These are phyloP conservation scores for Chionographis japonica DNA, from an alignment of 106 monocot species.

Conservation along the genomic window DNA sequence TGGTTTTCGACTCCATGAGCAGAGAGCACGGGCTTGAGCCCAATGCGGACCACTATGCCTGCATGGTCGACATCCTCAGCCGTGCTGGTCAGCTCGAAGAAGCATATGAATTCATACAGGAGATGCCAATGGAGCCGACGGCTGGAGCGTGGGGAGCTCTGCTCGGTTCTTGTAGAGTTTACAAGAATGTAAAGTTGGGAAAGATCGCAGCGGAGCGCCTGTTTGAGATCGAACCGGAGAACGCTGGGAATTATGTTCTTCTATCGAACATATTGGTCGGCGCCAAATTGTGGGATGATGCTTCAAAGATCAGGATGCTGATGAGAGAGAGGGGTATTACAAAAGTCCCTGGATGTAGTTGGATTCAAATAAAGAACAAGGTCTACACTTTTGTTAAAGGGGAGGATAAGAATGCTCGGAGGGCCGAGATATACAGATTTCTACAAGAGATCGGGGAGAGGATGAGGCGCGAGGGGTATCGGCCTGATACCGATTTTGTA, in stretches of 20 bases:
- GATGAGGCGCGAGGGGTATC: slow-evolving; percentile 49
- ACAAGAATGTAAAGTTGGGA: slow-evolving; percentile 54
- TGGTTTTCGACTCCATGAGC: slow-evolving; percentile 47
- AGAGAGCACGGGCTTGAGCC: slow-evolving; percentile 34
- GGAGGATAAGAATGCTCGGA: slow-evolving; percentile 23
- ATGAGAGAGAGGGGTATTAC: slow-evolving; percentile 56
- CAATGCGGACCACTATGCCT: slow-evolving; percentile 63
- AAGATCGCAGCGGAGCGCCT: slow-evolving; percentile 39
- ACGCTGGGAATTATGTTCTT: slow-evolving; percentile 55
- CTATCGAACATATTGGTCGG: slow-evolving; percentile 44
- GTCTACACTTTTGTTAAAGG: slow-evolving; percentile 60
- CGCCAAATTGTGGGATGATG: slow-evolving; percentile 47
- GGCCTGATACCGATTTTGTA: slow-evolving; percentile 35
- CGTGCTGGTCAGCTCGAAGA: slow-evolving; percentile 47
- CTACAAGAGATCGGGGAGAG: slow-evolving; percentile 30
- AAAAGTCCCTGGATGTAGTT: slow-evolving; percentile 64
- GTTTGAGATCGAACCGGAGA: slow-evolving; percentile 60
- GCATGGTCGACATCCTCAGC: slow-evolving; percentile 61
- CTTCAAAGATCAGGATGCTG: slow-evolving; percentile 39
- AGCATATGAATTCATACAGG: slow-evolving; percentile 52
- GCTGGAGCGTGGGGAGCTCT: slow-evolving; percentile 60
- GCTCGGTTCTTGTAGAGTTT: slow-evolving; percentile 46
- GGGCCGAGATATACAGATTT: slow-evolving; percentile 38
- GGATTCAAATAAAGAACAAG: slow-evolving; percentile 53
- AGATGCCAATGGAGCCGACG: slow-evolving; percentile 55